phyloP scores from a whole-genome alignment of 2,329 filamentous ascomycete genomes.

The Microcera coccophila region DNA sequence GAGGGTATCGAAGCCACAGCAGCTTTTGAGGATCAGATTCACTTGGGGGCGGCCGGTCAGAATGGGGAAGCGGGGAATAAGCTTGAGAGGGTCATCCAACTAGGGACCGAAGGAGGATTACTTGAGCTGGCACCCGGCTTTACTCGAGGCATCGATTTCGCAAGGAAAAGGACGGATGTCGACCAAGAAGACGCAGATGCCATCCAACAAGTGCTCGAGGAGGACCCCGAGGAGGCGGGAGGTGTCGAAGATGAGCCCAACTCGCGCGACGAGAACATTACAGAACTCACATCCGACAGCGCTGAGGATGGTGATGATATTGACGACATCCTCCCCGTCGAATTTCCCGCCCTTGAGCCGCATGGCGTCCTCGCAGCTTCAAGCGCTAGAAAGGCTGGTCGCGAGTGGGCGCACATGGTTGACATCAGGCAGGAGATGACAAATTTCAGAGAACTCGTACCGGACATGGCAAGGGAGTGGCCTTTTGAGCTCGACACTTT shows the following conservation, averaged over 20 bases:
- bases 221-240: slow-evolving; percentile 43
- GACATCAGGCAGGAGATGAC: slow-evolving; percentile 88
- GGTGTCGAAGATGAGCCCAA: slow-evolving; percentile 30
- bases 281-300: slow-evolving; percentile 31
- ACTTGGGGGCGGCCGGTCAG: slow-evolving; percentile 47
- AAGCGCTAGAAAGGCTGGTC: slow-evolving; percentile 67
- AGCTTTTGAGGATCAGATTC: slow-evolving; percentile 72
- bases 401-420: slow-evolving; percentile 98
- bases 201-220: slow-evolving; percentile 60
- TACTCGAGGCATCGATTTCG: slow-evolving; percentile 70
- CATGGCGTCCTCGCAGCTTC: slow-evolving; percentile 71
- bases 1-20: slow-evolving; percentile 83
- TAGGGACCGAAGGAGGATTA: slow-evolving; percentile 71
- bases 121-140: slow-evolving; percentile 82
- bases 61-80: slow-evolving; percentile 48
- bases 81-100: slow-evolving; percentile 82
- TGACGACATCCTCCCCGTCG: slow-evolving; percentile 81
- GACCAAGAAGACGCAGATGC: slow-evolving; percentile 63
- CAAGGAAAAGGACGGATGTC: slow-evolving; percentile 52
- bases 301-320: slow-evolving; percentile 61
- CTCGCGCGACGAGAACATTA: slow-evolving; percentile 17
- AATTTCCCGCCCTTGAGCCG: slow-evolving; percentile 88
- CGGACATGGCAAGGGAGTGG: slow-evolving; percentile 94
- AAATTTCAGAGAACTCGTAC: slow-evolving; percentile 92
- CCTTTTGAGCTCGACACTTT: slow-evolving; percentile 97